Base-by-base conservation (phyloP, 202 grass and related monocot genomes). In the Zoysia matrella region DNA sequence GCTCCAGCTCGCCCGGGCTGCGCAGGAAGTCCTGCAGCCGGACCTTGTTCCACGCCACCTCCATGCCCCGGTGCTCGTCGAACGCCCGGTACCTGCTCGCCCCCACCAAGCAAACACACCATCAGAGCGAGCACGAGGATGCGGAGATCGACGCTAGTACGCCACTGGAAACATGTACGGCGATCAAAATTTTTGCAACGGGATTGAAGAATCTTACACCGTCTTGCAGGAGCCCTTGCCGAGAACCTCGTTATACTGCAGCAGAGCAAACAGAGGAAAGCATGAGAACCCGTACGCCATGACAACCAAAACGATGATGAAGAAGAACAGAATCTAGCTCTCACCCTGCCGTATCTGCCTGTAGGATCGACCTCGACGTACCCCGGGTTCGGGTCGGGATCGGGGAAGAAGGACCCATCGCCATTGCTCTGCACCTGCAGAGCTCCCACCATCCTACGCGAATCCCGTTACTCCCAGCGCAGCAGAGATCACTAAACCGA, bases 191-290 rank as follows among this genome's bases (percentile, higher is more conserved):
- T 30, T 30, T 30, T 30, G 22, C 22, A 30, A 30, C 22, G 22
- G 22, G 22, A 30, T 30, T 30, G 5, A 3, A 4, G 16, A 5
- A 58, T 80, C 86, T 80, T 89, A 97, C 91, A 97, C 92, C 0
- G 86, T 97, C 84, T 97, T 97, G 15, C 90, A 92, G 55, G 94
- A 87, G 0, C 94, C 94, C 85, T 94, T 97, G 74, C 92, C 94
- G 54, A 97, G 92, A 81, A 97, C 56, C 78, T 94, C 89, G 47
- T 89, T 64, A 78, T 88, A 97, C 94, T 97, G 90, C 62, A 91
- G 39, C 30, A 12, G 18, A 61, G 7, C 6, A 54, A 62, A 13
- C 47, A 76, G 15, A 60, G 13, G 75, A 1, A 2, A 58, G 8
- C n/a, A 42, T 77, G 4, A 74, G 50, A 75, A 73, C 65, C 56